These are phyloP conservation scores for Penicilliopsis zonata DNA, from an alignment of 495 filamentous ascomycete species.

Conservation along the genomic window DNA sequence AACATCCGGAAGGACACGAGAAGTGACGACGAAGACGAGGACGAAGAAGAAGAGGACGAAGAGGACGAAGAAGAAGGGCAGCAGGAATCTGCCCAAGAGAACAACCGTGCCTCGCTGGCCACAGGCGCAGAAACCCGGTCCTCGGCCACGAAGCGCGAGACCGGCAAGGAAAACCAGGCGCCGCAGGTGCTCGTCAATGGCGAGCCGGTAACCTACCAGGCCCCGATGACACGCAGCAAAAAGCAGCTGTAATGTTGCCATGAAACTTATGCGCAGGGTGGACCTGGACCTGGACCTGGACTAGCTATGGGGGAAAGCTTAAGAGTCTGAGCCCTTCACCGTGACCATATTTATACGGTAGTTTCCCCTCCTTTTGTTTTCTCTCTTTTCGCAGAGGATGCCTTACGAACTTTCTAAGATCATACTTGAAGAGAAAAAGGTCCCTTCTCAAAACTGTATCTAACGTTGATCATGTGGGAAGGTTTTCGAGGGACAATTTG, in stretches of 20 bases:
- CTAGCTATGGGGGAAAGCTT: too few species aligned
- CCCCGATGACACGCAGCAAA: slow-evolving; percentile 10
- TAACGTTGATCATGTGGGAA: too few species aligned
- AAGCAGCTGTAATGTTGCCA: neutral
- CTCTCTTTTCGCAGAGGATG: too few species aligned
- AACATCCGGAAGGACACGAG: slow-evolving; percentile 40
- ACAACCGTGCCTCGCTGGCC: slow-evolving; percentile 15
- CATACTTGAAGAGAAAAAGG: too few species aligned
- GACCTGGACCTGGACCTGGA: too few species aligned
- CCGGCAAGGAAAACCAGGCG: slow-evolving; percentile 22
- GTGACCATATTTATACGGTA: too few species aligned
- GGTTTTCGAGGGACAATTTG: too few species aligned
- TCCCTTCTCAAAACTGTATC: too few species aligned
- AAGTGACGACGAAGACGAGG: slow-evolving; percentile 49
- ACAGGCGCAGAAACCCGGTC: slow-evolving; percentile 16
- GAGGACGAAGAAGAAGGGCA: slow-evolving; percentile 2
- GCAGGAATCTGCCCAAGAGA: slow-evolving; percentile 5
- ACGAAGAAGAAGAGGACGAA: slow-evolving; percentile 25
- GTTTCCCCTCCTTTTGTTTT: too few species aligned
- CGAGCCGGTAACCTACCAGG: slow-evolving; percentile 17
- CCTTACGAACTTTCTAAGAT: too few species aligned
- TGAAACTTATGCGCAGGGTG: neutral
- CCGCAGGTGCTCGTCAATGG: slow-evolving; percentile 30
- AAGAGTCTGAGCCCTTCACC: too few species aligned
- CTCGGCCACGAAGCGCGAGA: slow-evolving; percentile 9